Conservation (phyloP, 2,329 filamentous ascomycete species). For the Pseudofabraea citricarpa region DNA sequence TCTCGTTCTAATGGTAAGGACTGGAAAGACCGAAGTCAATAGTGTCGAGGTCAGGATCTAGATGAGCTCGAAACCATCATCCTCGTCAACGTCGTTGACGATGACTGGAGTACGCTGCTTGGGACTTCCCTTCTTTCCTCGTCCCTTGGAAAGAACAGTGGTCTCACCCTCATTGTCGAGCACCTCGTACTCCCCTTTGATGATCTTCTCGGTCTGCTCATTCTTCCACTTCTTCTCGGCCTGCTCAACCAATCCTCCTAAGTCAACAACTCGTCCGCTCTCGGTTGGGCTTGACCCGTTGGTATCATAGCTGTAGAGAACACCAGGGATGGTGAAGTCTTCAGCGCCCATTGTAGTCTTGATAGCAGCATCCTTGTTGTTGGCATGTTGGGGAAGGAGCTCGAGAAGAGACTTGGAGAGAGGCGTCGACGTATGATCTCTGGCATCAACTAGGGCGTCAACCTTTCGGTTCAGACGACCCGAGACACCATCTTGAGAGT, state of each 20-base stretch:
- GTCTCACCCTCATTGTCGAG: slow-evolving; percentile 27
- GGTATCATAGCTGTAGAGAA: slow-evolving; percentile 27
- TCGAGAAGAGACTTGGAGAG: slow-evolving; percentile 26
- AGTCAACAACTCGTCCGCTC: slow-evolving; percentile 17
- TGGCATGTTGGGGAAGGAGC: slow-evolving; percentile 22
- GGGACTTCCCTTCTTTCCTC: slow-evolving; percentile 21
- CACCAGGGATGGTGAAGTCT: slow-evolving; percentile 11
- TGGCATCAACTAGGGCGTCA: slow-evolving; percentile 17
- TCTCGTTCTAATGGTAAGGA: background rate
- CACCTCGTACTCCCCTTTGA: slow-evolving; percentile 28
- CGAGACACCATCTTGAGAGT: background rate
- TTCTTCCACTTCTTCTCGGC: slow-evolving; percentile 26
- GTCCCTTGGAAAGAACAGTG: slow-evolving; percentile 14
- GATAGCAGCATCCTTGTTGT: slow-evolving; percentile 18
- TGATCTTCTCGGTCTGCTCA: slow-evolving; percentile 27
- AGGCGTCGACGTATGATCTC: slow-evolving; percentile 11
- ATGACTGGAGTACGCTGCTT: slow-evolving; percentile 17
- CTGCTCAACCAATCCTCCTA: slow-evolving; percentile 25
- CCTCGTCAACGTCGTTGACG: slow-evolving; percentile 16
- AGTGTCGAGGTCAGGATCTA: slow-evolving; percentile 9
- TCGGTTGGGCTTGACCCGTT: slow-evolving; percentile 17
- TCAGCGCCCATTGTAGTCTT: slow-evolving; percentile 12
- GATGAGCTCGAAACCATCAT: slow-evolving; percentile 28
- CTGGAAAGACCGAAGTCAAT: background rate
- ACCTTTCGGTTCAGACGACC: slow-evolving; percentile 16